Base-by-base conservation (phyloP, 768 basidiomycete genomes). In the Hypsizygus marmoreus region DNA sequence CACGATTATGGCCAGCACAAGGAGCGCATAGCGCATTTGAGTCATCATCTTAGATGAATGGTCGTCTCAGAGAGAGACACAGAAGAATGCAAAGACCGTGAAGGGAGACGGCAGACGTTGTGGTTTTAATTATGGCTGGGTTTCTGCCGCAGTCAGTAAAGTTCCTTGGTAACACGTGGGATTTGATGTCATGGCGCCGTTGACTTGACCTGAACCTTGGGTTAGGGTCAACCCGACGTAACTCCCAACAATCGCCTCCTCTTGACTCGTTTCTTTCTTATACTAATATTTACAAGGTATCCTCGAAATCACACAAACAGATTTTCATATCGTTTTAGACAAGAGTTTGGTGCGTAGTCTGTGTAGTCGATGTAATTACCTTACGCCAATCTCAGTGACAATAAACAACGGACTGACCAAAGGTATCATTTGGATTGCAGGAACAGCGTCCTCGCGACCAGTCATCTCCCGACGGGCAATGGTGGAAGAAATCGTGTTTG, bases 401-500 rank as follows among this genome's bases (percentile, higher is more conserved):
- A 12, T 29, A n/a, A 4, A 43, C 17, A 35, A 28, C 22, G 46
- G 34, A 61, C 80, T 32, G 40, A 80, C 88, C 86, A 58, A 92
- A 89, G 54, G 76, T 84, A 47, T 86, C 78, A 25, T 62, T 65
- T n/a, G 76, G 76, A 61, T 89, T 80, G 62, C 89, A 92, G 54
- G 84, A 77, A 59, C 90, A 91, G 36, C 77, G 79, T 4, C 84
- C 82, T 45, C 72, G 65, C 1, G 60, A 55, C 74, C 87, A 88
- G 4, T 67, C 56, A 7, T 75, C 68, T 12, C 81, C 83, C 48
- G 70, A 62, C 0, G 83, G 82, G 66, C 91, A 89, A 52, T 87
- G 87, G 58, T 87, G 83, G 71, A 89, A 91, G 4, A 80, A 82
- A 44, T 86, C 79, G 50, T 95, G 91, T 51, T 77, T 70, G 64